These are phyloP conservation scores for Linnemannia hyalina DNA, from an alignment of 192 early-diverging fungal genomes.

Conservation along the genomic window DNA sequence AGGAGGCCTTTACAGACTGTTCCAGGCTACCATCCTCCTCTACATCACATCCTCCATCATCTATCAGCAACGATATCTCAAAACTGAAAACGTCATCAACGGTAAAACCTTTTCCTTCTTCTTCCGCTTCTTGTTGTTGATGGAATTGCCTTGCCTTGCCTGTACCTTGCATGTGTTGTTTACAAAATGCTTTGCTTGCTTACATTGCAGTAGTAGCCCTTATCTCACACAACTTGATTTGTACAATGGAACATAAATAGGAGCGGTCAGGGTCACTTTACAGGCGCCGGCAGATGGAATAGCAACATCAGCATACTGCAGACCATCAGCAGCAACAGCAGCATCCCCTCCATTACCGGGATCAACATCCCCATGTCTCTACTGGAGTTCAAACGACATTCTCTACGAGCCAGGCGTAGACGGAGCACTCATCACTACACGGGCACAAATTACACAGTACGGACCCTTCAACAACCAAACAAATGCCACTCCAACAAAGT, in stretches of 20 bases:
- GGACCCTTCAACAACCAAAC: conserved; percentile 29
- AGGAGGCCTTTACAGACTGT: conserved; percentile 39
- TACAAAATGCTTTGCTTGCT: background rate
- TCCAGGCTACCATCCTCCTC: conserved; percentile 38
- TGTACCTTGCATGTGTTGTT: background rate
- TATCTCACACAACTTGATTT: conserved; percentile 5
- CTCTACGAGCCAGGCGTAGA: conserved; percentile 44
- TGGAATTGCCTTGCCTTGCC: background rate
- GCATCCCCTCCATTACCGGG: conserved; percentile 7
- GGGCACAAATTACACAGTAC: conserved; percentile 40
- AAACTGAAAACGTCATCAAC: conserved; percentile 48
- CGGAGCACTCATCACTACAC: conserved; percentile 53
- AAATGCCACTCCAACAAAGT: background rate
- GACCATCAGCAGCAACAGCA: background rate
- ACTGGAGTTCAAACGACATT: conserved; percentile 50
- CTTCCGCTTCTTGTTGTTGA: background rate
- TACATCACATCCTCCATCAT: conserved; percentile 49
- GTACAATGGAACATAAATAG: background rate
- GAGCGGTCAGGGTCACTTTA: conserved; percentile 42
- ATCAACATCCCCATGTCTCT: conserved; percentile 22
- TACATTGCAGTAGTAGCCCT: too few species aligned
- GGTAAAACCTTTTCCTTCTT: conserved; percentile 9
- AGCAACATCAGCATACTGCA: conserved; percentile 26
- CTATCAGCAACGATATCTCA: conserved; percentile 49
- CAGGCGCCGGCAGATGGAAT: conserved; percentile 43